These are phyloP conservation scores for Rutstroemia sp. DNA, from an alignment of 2,329 filamentous ascomycete species.

Conservation along the genomic window DNA sequence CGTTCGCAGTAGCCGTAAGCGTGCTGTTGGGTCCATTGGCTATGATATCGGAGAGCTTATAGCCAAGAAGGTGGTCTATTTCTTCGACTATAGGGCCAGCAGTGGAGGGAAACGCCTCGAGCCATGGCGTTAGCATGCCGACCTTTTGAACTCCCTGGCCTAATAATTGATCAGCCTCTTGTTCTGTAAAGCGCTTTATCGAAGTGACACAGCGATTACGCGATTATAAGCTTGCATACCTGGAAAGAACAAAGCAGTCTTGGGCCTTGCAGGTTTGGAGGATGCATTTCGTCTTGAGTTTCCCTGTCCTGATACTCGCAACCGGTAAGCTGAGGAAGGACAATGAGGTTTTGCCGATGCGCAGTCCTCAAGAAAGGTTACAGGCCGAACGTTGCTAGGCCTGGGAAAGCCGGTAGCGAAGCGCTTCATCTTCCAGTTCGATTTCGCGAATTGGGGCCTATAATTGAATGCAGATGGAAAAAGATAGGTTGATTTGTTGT, in stretches of 20 bases:
- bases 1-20: slow-evolving; percentile 77
- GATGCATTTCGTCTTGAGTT: slow-evolving; percentile 22
- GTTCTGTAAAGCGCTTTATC: neutral
- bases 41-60: slow-evolving; percentile 71
- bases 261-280: slow-evolving; percentile 20
- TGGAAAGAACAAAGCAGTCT: slow-evolving; percentile 33
- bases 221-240: slow-evolving; percentile 22
- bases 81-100: slow-evolving; percentile 73
- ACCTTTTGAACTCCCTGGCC: slow-evolving; percentile 86
- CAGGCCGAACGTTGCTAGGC: slow-evolving; percentile 8
- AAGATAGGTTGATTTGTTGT: neutral
- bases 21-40: slow-evolving; percentile 68
- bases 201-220: neutral
- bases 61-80: slow-evolving; percentile 70
- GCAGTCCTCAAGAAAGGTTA: slow-evolving; percentile 6
- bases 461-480: no score
- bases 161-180: slow-evolving; percentile 30
- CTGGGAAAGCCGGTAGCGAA: slow-evolving; percentile 18
- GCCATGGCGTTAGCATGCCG: slow-evolving; percentile 80
- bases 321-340: neutral
- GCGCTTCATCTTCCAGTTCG: slow-evolving; percentile 19
- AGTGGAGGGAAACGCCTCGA: slow-evolving; percentile 75
- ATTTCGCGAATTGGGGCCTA: no score
- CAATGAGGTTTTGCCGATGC: neutral
- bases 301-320: neutral